Percentiles rank a stretch among this genome's conserved stretches.
Conservation (phyloP, 1,139 yeast genomes). For the Meyerozyma smithsonii region DNA sequence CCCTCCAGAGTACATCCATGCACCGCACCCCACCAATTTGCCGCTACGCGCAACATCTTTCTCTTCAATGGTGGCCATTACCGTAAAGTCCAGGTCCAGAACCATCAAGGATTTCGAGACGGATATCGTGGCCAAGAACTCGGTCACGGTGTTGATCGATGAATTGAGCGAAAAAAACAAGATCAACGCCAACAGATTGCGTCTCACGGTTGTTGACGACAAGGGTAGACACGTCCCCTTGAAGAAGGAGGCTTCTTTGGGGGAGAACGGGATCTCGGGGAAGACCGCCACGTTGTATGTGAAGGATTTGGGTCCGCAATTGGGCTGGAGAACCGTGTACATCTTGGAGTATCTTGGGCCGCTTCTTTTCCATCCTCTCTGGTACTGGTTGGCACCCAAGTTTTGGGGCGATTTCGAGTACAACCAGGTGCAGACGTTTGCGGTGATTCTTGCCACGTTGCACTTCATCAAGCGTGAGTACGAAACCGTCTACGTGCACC, state of each 20-base stretch:
- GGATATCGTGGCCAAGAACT: constrained; percentile 25
- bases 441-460: constrained; percentile 52
- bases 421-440: constrained; percentile 48
- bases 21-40: neutral
- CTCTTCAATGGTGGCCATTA: constrained; percentile 30
- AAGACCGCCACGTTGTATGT: constrained; percentile 42
- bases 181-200: constrained; percentile 25
- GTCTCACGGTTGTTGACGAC: constrained; percentile 29
- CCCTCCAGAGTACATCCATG: neutral
- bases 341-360: constrained; percentile 89
- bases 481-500: constrained; percentile 81
- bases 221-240: constrained; percentile 31
- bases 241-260: constrained; percentile 25
- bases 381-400: constrained; percentile 41
- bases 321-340: constrained; percentile 87
- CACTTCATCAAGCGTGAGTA: constrained; percentile 86
- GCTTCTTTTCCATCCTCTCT: constrained; percentile 66
- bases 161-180: constrained; percentile 7
- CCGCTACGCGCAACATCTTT: neutral
- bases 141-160: constrained; percentile 7
- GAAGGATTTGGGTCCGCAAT: constrained; percentile 91
- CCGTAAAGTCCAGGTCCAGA: constrained; percentile 49
- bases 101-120: constrained; percentile 37
- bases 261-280: constrained; percentile 24
- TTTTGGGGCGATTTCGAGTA: constrained; percentile 28